These are phyloP conservation scores for Tylopilus plumbeoviolaceoides DNA, from an alignment of 768 basidiomycete genomes.

Conservation along the genomic window DNA sequence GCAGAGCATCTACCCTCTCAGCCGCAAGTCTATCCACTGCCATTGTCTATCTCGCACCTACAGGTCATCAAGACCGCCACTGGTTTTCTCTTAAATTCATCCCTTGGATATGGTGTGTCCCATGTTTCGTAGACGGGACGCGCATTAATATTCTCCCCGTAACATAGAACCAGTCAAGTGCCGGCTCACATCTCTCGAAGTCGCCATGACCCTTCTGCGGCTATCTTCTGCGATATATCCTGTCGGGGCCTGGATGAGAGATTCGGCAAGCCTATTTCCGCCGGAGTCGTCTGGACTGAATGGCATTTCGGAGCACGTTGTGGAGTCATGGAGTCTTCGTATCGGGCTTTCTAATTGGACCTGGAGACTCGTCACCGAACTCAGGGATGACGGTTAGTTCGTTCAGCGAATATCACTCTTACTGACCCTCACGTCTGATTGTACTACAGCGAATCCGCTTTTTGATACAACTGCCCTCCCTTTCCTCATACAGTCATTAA, in stretches of 20 bases:
- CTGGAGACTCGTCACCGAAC: constrained; percentile 71
- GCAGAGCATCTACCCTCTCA: constrained; percentile 39
- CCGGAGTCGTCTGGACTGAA: constrained; percentile 15
- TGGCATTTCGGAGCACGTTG: constrained; percentile 25
- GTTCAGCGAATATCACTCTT: not conserved
- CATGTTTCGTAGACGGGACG: not conserved
- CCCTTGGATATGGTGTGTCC: constrained; percentile 67
- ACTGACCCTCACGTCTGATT: not conserved
- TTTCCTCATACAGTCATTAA: constrained; percentile 54
- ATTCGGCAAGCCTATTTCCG: constrained; percentile 19
- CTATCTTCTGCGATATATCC: constrained; percentile 69
- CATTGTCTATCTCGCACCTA: constrained; percentile 58
- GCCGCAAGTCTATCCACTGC: constrained; percentile 39
- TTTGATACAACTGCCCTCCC: constrained; percentile 64
- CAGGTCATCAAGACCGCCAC: constrained; percentile 73
- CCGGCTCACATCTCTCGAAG: constrained; percentile 64
- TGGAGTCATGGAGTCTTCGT: constrained; percentile 65
- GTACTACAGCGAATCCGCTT: constrained; percentile 45
- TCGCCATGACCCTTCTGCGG: constrained; percentile 63
- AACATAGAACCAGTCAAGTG: constrained; percentile 64
- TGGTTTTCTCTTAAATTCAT: constrained; percentile 75
- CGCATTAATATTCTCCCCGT: constrained; percentile 2
- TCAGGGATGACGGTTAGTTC: constrained; percentile 64
- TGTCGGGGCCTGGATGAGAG: constrained; percentile 59
- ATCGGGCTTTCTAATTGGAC: constrained; percentile 68